A percentile compares a stretch with the other conserved stretches of the same genome.
phyloP scores from a whole-genome alignment of 2,329 filamentous ascomycete genomes.

The Fusarium nisikadoi region DNA sequence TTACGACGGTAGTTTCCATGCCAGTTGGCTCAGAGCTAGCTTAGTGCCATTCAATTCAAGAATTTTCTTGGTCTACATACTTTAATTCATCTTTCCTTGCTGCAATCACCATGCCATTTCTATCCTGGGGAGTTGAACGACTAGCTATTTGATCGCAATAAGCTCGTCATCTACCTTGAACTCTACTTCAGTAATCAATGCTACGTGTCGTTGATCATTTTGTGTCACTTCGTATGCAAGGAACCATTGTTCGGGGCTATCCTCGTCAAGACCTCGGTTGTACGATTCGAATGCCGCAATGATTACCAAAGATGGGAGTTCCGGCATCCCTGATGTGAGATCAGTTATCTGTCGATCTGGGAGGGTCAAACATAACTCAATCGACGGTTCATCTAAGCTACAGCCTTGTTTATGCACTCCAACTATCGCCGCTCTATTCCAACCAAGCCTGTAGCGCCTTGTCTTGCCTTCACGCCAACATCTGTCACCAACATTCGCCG shows the following conservation, averaged over 20 bases:
- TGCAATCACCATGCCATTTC: accelerated
- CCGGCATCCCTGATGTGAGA: accelerated
- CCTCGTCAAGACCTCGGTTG: neutral
- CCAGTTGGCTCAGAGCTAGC: neutral
- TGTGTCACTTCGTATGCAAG: neutral
- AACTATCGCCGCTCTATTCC: too few relatives aligned
- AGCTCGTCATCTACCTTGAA: neutral
- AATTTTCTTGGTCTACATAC: neutral
- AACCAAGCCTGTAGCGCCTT: too few relatives aligned
- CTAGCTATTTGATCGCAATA: accelerated
- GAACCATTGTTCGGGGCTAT: neutral
- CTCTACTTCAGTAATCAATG: neutral
- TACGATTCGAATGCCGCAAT: accelerated
- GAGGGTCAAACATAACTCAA: neutral
- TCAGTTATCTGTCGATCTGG: accelerated
- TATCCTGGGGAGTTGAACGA: neutral
- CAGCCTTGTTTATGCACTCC: neutral
- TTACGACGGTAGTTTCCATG: too few relatives aligned
- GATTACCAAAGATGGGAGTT: too few relatives aligned
- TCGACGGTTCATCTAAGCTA: too few relatives aligned
- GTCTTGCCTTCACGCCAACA: too few relatives aligned
- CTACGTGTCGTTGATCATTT: neutral
- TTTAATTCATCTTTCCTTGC: too few relatives aligned
- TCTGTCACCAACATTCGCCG: neutral
- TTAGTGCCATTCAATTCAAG: neutral